Conservation (phyloP, 2,329 filamentous ascomycete genomes). For the Botryosphaeria dothidea region DNA sequence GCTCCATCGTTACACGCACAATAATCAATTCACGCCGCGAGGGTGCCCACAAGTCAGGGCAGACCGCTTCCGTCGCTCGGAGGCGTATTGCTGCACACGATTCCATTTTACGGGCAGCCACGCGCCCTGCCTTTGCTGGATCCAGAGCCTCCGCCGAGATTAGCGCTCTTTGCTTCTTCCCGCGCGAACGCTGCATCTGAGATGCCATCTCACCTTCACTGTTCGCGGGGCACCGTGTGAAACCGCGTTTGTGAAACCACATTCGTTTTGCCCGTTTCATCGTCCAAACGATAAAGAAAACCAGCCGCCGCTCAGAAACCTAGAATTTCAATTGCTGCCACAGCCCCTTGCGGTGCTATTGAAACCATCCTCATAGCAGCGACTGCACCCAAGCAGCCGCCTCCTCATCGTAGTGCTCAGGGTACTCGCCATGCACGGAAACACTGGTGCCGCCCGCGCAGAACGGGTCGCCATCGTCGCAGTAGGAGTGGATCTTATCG, state of each 20-base stretch:
- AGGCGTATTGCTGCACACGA: background rate
- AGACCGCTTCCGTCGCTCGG: background rate
- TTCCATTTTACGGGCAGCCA: background rate
- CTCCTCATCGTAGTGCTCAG: conserved; percentile 8
- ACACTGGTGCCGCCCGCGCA: conserved; percentile 12
- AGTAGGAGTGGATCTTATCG: conserved; percentile 11
- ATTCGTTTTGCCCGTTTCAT: conserved; percentile 11
- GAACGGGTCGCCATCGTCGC: conserved; percentile 2
- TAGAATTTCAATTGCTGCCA: background rate
- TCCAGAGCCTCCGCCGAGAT: background rate
- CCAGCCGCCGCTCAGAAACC: background rate
- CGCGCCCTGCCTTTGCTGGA: background rate
- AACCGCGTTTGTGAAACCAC: conserved; percentile 15
- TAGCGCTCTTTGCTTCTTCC: background rate
- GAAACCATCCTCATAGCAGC: conserved; percentile 2
- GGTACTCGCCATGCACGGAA: conserved; percentile 8
- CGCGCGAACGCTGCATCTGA: background rate
- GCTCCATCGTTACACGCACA: background rate
- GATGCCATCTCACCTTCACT: background rate
- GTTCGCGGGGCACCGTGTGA: conserved; percentile 8
- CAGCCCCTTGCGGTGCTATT: conserved; percentile 5
- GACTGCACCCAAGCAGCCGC: conserved; percentile 16
- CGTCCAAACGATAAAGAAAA: conserved; percentile 9
- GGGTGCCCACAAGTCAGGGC: background rate
- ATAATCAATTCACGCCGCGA: background rate